Conservation (phyloP, 306 rosid genomes). For the Castanea mollissima region DNA sequence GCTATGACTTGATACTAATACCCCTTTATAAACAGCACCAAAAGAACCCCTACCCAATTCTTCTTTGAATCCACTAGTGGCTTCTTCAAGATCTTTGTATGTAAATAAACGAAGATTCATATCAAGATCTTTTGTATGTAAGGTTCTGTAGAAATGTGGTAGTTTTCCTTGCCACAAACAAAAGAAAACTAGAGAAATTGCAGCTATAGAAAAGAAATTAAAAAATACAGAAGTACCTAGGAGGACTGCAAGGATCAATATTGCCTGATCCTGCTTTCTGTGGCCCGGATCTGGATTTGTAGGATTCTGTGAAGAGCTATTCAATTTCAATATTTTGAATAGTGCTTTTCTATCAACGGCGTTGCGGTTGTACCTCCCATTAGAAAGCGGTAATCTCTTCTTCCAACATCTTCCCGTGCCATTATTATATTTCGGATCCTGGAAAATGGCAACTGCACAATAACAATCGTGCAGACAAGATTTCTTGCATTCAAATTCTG, state of each 20-base stretch:
- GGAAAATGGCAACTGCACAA: slow-evolving; percentile 4
- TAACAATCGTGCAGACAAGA: slow-evolving; percentile 5
- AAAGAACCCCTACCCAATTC: slow-evolving; percentile 11
- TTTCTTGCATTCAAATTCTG: neutral
- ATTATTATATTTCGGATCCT: neutral
- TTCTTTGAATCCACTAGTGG: neutral
- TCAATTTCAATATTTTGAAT: neutral
- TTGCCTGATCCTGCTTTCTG: neutral
- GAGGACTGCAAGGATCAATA: neutral
- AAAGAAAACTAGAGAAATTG: neutral
- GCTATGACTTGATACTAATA: neutral
- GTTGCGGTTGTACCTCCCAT: neutral
- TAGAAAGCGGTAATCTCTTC: neutral
- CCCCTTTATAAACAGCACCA: neutral
- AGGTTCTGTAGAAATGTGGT: neutral
- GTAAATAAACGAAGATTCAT: neutral
- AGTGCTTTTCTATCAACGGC: neutral
- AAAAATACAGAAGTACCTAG: neutral
- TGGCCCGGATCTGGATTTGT: neutral
- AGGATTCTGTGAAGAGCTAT: neutral
- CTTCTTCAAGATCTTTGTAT: neutral
- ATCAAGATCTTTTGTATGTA: neutral
- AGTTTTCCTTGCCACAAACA: neutral
- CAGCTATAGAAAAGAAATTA: neutral
- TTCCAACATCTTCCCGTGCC: slow-evolving; percentile 1